Conservation (phyloP, 768 basidiomycete genomes). For the Mycena latifolia region DNA sequence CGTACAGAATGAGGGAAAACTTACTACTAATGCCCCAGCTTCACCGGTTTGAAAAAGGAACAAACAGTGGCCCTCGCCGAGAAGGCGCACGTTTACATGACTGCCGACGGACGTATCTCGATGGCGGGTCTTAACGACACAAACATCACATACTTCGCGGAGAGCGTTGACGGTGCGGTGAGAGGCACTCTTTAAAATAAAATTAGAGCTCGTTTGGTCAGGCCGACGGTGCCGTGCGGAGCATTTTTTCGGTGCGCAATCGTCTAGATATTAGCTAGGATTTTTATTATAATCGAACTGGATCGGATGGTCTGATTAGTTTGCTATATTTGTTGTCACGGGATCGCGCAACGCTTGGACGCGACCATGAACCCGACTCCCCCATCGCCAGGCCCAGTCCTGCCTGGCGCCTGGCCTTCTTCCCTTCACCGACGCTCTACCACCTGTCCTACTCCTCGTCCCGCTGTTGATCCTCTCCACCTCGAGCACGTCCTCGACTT, state of each 20-base stretch:
- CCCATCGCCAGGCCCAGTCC: constrained; percentile 45
- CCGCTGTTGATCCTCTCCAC: constrained; percentile 33
- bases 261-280: constrained; percentile 25
- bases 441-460: constrained; percentile 36
- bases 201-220: constrained; percentile 15
- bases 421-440: constrained; percentile 39
- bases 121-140: constrained; percentile 90
- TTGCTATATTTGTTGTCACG: constrained; percentile 1
- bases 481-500: constrained; percentile 46
- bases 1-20: not conserved
- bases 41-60: constrained; percentile 84
- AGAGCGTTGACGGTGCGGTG: constrained; percentile 87
- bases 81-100: constrained; percentile 94
- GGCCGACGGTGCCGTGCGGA: not conserved
- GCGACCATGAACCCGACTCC: constrained; percentile 30
- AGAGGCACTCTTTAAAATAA: constrained; percentile 80
- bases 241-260: not conserved
- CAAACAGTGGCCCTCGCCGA: constrained; percentile 89
- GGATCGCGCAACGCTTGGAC: constrained; percentile 3
- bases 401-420: constrained; percentile 62
- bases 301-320: not conserved
- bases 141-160: constrained; percentile 93
- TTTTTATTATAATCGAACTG: not conserved
- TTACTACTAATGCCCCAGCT: constrained; percentile 57
- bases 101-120: constrained; percentile 92